These are phyloP conservation scores for sorghum (Sorghum bicolor) DNA, from an alignment of 176 grass and related monocot species.

Conservation along the genomic window Sorghum_bicolor_NCBIv3 NC_012870.2:78077501-78078000, in stretches of 20 bases:
- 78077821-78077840: background rate
- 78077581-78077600: background rate
- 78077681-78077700: background rate
- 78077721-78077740: conserved; percentile 21
- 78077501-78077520: background rate
- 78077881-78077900: background rate
- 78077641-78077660: conserved; percentile 1
- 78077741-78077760: conserved; percentile 30
- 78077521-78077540: background rate
- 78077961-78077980: background rate
- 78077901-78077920: background rate
- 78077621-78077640: conserved; percentile 11
- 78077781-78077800: conserved; percentile 20
- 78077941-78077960: background rate
- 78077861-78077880: background rate
- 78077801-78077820: background rate
- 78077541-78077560: conserved; percentile 38
- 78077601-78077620: conserved; percentile 16
- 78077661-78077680: background rate
- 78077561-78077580: conserved; percentile 34
- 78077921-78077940: background rate
- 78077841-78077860: conserved; percentile 3
- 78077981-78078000: background rate
- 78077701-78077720: conserved; percentile 4
- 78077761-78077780: background rate